These are phyloP conservation scores for Phaeolepiota aurea DNA, from an alignment of 768 basidiomycete species.

Conservation along the genomic window DNA sequence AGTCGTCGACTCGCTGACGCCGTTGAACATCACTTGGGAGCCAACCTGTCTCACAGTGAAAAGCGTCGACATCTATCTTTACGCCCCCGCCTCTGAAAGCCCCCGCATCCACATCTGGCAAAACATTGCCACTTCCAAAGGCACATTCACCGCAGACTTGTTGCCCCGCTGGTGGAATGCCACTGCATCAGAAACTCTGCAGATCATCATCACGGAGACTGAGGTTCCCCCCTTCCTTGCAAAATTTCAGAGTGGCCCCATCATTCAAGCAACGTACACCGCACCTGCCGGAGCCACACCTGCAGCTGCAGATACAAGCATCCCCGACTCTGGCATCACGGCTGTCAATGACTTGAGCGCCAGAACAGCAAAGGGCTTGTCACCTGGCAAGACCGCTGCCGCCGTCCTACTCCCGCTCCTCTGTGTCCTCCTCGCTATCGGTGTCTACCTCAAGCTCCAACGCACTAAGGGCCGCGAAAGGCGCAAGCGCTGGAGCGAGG, in stretches of 20 bases:
- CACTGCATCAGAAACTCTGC: slow-evolving; percentile 37
- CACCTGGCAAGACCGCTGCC: slow-evolving; percentile 50
- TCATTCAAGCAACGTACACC: slow-evolving; percentile 59
- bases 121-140: slow-evolving; percentile 36
- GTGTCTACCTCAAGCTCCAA: slow-evolving; percentile 43
- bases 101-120: slow-evolving; percentile 53
- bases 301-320: slow-evolving; percentile 29
- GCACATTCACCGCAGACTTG: slow-evolving; percentile 40
- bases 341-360: slow-evolving; percentile 28
- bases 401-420: slow-evolving; percentile 66
- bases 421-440: slow-evolving; percentile 32
- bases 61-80: slow-evolving; percentile 62
- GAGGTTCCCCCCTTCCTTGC: slow-evolving; percentile 43
- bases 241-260: slow-evolving; percentile 54
- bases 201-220: slow-evolving; percentile 49
- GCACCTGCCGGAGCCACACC: slow-evolving; percentile 21
- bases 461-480: slow-evolving; percentile 43
- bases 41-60: slow-evolving; percentile 41
- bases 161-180: slow-evolving; percentile 69
- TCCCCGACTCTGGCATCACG: slow-evolving; percentile 23
- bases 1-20: slow-evolving; percentile 33
- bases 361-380: slow-evolving; percentile 22
- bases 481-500: slow-evolving; percentile 52
- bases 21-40: slow-evolving; percentile 60
- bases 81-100: slow-evolving; percentile 32